These are phyloP conservation scores for Candida silvicultrix DNA, from an alignment of 805 yeast genomes.

Conservation along the genomic window DNA sequence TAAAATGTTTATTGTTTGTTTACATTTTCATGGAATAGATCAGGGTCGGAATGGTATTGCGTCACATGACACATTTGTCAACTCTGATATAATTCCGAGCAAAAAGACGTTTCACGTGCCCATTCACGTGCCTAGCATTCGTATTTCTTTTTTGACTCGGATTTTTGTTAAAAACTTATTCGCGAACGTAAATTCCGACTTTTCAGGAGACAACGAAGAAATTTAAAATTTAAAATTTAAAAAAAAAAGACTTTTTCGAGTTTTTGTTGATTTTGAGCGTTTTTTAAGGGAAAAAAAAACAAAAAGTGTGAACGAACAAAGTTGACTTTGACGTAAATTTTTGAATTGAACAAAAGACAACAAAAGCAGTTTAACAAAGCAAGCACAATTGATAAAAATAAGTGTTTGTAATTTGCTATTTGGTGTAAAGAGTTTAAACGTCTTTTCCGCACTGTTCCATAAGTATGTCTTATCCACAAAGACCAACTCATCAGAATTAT, in stretches of 20 bases:
- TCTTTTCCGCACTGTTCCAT: too few relatives aligned
- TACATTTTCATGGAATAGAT: background rate
- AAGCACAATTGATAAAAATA: background rate
- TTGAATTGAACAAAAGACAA: background rate
- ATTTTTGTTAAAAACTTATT: too few relatives aligned
- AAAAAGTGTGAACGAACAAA: too few relatives aligned
- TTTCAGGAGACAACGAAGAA: background rate
- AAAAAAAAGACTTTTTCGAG: background rate
- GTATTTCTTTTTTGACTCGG: too few relatives aligned
- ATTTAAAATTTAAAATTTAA: too few relatives aligned
- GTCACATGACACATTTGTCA: background rate
- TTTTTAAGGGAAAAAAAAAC: too few relatives aligned
- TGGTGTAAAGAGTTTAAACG: too few relatives aligned
- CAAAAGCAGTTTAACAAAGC: background rate
- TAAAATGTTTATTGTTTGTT: background rate
- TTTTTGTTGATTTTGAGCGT: background rate
- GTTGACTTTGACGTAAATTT: too few relatives aligned
- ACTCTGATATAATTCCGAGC: too few relatives aligned
- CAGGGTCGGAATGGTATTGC: background rate
- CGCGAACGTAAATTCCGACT: background rate
- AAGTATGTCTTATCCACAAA: conserved; percentile 24
- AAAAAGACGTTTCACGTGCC: too few relatives aligned
- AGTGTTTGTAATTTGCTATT: too few relatives aligned
- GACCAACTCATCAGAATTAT: conserved; percentile 20
- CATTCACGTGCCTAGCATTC: too few relatives aligned